Conservation (phyloP, 768 basidiomycete genomes). For the Boletus sensibilis region DNA sequence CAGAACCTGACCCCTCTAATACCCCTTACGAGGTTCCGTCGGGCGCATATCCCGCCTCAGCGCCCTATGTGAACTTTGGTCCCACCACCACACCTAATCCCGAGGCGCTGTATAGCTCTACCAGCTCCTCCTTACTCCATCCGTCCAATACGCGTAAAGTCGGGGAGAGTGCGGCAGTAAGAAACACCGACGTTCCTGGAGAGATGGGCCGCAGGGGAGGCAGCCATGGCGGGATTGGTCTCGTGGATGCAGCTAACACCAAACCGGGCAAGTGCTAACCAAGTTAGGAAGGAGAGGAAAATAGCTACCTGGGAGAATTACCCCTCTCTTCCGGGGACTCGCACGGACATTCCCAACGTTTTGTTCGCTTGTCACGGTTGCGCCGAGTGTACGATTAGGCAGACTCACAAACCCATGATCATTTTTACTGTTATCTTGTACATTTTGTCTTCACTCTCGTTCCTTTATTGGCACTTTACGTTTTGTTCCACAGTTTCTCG, state of each 20-base stretch:
- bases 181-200: conserved; percentile 43
- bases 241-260: conserved; percentile 44
- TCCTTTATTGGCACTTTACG: neutral
- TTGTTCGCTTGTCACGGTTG: conserved; percentile 11
- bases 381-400: conserved; percentile 27
- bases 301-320: conserved; percentile 15
- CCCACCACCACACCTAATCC: conserved; percentile 41
- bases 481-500: neutral
- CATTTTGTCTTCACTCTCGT: neutral
- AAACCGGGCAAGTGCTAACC: conserved; percentile 40
- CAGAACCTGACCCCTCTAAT: conserved; percentile 62
- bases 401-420: neutral
- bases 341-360: neutral
- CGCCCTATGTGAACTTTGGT: conserved; percentile 44
- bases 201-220: conserved; percentile 45
- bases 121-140: conserved; percentile 43
- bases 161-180: conserved; percentile 47
- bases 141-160: conserved; percentile 40
- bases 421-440: conserved; percentile 9
- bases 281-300: conserved; percentile 50
- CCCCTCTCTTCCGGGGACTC: neutral
- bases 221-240: conserved; percentile 36
- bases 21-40: conserved; percentile 68
- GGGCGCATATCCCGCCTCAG: conserved; percentile 59
- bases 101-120: conserved; percentile 42